Evolutionary conservation across 129 eudicot genomes (phyloP), one percentile per base, ranked within the genome.

Genomic region (Heracleum sosnowskyi): DNA sequence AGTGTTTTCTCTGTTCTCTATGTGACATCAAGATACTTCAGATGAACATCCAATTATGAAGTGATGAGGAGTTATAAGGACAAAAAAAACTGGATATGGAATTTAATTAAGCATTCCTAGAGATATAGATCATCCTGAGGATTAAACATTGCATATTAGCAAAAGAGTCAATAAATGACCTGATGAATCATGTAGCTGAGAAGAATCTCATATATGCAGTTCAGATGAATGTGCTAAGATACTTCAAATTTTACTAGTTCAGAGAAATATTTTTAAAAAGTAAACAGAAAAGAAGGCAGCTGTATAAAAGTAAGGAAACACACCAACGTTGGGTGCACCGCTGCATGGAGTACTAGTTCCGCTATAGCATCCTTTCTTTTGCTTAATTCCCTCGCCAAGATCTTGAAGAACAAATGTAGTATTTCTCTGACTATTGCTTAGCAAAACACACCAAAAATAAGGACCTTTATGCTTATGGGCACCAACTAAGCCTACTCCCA

Each of bases 331-430:
- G 49, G 79, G 82, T 82, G 84, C 93, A 29, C 76, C 35, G 53
- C 86, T 89, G 79, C 98, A 93, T 72, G 88, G 78, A 69, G 49
- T 29, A 45, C 79, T 80, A 28, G 80, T 83, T 78, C 96, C 93
- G 74, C 98, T 93, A 68, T 84, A 93, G 81, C 98, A 90, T 64
- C 98, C 98, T 79, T 83, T 87, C 86, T 87, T 90, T 79, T 90
- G 98, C 81, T 88, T 87, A 69, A 93, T 86, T 71, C 96, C 98
- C 76, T 88, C 83, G 37, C 96, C 96, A 69, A 87, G 93, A 88
- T 93, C 93, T 68, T 90, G 92, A 80, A 93, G 96, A 73, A 89
- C 93, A 81, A 93, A 93, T 3, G 87, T 76, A 17, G 89, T 74
- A 75, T 93, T 93, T 41, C 31, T 84, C 69, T 74, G 53, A 57